phyloP scores from a whole-genome alignment of 1,284 basidiomycete species.

The Boletus semigastroideus region DNA sequence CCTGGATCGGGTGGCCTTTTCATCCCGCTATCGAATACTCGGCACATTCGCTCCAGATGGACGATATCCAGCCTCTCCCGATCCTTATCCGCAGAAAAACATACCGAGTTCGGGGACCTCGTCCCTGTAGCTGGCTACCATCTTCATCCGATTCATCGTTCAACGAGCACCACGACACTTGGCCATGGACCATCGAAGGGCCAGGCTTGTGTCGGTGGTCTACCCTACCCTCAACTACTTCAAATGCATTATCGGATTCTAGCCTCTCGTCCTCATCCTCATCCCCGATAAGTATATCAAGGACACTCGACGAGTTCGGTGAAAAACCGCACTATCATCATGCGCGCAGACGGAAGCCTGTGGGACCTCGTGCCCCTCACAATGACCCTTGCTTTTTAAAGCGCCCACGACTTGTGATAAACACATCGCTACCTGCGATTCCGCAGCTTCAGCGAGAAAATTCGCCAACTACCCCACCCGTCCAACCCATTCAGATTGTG shows the following conservation, averaged over 20 bases:
- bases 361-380: conserved; percentile 26
- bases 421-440: conserved; percentile 11
- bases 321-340: conserved; percentile 1
- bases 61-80: conserved; percentile 10
- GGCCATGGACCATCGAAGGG: conserved; percentile 22
- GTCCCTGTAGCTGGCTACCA: conserved; percentile 30
- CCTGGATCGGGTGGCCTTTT: neutral
- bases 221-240: conserved; percentile 23
- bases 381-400: conserved; percentile 3
- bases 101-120: conserved; percentile 28
- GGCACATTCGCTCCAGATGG: conserved; percentile 12
- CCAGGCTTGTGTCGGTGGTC: conserved; percentile 14
- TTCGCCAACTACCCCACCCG: conserved; percentile 14
- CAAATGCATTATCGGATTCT: conserved; percentile 18
- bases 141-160: conserved; percentile 18
- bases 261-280: conserved; percentile 21
- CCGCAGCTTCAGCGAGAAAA: conserved; percentile 11
- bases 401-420: conserved; percentile 16
- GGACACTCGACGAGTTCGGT: conserved; percentile 4
- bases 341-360: conserved; percentile 21
- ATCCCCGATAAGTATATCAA: conserved; percentile 6
- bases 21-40: neutral
- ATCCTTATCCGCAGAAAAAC: conserved; percentile 11
- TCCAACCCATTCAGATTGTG: neutral
- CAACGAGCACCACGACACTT: conserved; percentile 21